phyloP scores from a whole-genome alignment of 2,329 filamentous ascomycete species.

The Mycocentrospora acerina region DNA sequence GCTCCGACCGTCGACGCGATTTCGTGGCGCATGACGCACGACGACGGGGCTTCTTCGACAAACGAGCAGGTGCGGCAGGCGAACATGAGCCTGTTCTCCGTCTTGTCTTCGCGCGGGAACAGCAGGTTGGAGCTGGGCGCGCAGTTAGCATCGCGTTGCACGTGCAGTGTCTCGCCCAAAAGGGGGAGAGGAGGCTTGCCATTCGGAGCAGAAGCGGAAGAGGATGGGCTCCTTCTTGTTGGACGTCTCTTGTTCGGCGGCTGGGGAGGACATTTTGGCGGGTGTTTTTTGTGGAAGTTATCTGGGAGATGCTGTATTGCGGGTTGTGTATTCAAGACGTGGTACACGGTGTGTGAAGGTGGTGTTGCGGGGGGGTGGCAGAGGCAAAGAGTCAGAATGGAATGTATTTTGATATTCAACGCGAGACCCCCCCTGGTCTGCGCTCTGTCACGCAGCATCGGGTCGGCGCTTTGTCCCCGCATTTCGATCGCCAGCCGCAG shows the following conservation, averaged over 20 bases:
- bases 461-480: constrained; percentile 13
- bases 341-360: neutral
- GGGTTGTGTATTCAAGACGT: too few relatives aligned
- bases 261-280: constrained; percentile 41
- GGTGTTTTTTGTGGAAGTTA: neutral
- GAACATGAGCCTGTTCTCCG: constrained; percentile 83
- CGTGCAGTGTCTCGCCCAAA: too few relatives aligned
- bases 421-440: too few relatives aligned
- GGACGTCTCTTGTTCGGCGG: constrained; percentile 23
- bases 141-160: constrained; percentile 1
- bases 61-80: constrained; percentile 95
- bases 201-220: constrained; percentile 98
- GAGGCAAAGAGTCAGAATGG: neutral
- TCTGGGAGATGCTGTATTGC: neutral
- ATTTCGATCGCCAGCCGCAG: constrained; percentile 20
- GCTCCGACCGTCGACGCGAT: constrained; percentile 90
- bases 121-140: constrained; percentile 82
- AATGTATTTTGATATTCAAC: neutral
- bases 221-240: constrained; percentile 72
- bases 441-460: too few relatives aligned
- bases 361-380: neutral
- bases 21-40: constrained; percentile 94
- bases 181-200: constrained; percentile 52
- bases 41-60: constrained; percentile 79
- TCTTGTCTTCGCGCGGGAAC: constrained; percentile 92